These are phyloP conservation scores for Aspergillus sclerotioniger DNA, from an alignment of 495 filamentous ascomycete genomes.

Conservation along the genomic window DNA sequence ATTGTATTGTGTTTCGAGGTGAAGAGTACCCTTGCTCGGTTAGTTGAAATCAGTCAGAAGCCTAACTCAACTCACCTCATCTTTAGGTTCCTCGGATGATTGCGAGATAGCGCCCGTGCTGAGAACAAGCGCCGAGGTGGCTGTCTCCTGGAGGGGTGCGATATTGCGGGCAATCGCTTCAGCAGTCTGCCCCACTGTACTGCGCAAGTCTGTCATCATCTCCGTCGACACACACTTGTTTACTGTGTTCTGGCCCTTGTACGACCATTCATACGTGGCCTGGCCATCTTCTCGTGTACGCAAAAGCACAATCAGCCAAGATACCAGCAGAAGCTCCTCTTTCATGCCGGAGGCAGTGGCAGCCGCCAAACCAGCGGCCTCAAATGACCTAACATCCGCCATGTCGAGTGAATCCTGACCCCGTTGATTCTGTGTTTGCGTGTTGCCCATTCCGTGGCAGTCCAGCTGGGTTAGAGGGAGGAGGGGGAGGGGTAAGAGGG, in stretches of 20 bases:
- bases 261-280: conserved; percentile 38
- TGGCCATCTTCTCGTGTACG: conserved; percentile 37
- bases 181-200: conserved; percentile 19
- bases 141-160: background rate
- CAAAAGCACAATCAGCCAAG: conserved; percentile 46
- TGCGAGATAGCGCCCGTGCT: conserved; percentile 30
- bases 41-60: background rate
- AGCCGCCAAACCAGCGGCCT: conserved; percentile 20
- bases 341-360: conserved; percentile 28
- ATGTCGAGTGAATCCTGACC: too few relatives aligned
- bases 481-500: too few relatives aligned
- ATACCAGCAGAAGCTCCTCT: conserved; percentile 39
- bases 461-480: too few relatives aligned
- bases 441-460: too few relatives aligned
- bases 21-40: conserved; percentile 18
- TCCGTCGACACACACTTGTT: conserved; percentile 20
- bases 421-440: too few relatives aligned
- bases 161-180: conserved; percentile 24
- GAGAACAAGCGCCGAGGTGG: conserved; percentile 23
- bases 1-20: conserved; percentile 28
- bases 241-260: conserved; percentile 11
- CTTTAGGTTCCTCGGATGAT: conserved; percentile 16
- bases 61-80: conserved; percentile 24
- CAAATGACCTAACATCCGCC: conserved; percentile 11
- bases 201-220: conserved; percentile 27